Evolutionary conservation across 148 eudicot species (phyloP).

Genomic region (Spergularia marina): DNA sequence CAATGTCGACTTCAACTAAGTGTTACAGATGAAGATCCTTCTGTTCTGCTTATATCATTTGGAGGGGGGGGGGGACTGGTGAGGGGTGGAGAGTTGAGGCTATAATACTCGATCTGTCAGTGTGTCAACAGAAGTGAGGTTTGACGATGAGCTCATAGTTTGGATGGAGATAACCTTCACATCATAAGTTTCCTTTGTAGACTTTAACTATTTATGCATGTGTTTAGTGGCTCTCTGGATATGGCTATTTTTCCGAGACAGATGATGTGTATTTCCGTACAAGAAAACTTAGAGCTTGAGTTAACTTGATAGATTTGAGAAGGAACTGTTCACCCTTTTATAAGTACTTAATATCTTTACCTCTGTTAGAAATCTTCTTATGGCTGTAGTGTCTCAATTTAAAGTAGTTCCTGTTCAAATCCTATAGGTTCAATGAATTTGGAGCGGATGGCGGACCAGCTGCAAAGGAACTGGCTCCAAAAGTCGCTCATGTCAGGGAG

Average conservation of each 20-base stretch:
- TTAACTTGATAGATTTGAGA: no score
- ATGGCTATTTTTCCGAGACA: no score
- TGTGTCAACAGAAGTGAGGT: not conserved
- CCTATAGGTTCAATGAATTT: conserved; percentile 70
- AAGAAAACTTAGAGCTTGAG: no score
- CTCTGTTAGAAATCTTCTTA: not conserved
- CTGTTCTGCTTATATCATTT: not conserved
- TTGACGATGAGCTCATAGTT: not conserved
- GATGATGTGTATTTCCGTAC: no score
- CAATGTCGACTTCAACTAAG: not conserved
- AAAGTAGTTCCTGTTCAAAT: not conserved
- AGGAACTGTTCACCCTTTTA: no score
- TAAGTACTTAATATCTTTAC: no score
- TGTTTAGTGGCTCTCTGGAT: no score
- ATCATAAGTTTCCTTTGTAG: no score
- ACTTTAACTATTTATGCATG: no score
- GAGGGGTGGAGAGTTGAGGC: not conserved
- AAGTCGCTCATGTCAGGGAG: conserved; percentile 36
- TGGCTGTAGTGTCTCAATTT: not conserved
- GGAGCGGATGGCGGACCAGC: conserved; percentile 80
- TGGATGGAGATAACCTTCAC: not conserved
- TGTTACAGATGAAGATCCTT: not conserved
- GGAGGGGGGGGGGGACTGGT: not conserved
- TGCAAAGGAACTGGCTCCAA: conserved; percentile 59
- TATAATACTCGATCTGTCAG: not conserved